Conservation (phyloP, 106 monocot species). For the Acorus gramineus region DNA sequence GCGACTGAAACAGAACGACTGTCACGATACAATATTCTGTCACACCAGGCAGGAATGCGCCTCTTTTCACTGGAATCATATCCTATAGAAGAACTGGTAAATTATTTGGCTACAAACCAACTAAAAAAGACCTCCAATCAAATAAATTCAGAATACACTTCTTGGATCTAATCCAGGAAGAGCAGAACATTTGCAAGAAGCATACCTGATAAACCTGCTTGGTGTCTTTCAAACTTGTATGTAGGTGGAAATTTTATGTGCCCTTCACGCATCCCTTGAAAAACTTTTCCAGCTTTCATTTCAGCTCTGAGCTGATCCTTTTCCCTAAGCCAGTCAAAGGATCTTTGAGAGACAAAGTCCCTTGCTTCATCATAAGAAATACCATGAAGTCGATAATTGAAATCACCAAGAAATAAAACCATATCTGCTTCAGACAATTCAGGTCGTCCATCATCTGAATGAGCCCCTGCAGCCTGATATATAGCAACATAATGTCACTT, state of each 20-base stretch:
- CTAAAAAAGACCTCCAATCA: not conserved
- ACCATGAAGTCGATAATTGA: constrained; percentile 51
- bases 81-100: constrained; percentile 17
- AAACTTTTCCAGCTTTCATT: constrained; percentile 66
- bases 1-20: constrained; percentile 26
- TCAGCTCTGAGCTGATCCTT: constrained; percentile 61
- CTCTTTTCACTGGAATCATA: constrained; percentile 64
- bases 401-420: constrained; percentile 64
- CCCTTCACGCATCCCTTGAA: constrained; percentile 77
- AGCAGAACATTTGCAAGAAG: not conserved
- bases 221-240: constrained; percentile 66
- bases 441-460: constrained; percentile 31
- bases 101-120: not conserved
- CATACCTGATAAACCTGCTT: constrained; percentile 49
- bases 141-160: not conserved
- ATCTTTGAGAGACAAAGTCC: constrained; percentile 57
- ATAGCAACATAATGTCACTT: not conserved
- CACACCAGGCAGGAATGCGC: constrained; percentile 69
- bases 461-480: constrained; percentile 18
- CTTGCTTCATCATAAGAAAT: constrained; percentile 62
- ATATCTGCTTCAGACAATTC: constrained; percentile 66
- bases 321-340: constrained; percentile 62
- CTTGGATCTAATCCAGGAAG: not conserved
- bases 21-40: constrained; percentile 61
- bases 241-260: constrained; percentile 64